Conservation (phyloP, 495 filamentous ascomycete species). For the Penicillium nucicola region DNA sequence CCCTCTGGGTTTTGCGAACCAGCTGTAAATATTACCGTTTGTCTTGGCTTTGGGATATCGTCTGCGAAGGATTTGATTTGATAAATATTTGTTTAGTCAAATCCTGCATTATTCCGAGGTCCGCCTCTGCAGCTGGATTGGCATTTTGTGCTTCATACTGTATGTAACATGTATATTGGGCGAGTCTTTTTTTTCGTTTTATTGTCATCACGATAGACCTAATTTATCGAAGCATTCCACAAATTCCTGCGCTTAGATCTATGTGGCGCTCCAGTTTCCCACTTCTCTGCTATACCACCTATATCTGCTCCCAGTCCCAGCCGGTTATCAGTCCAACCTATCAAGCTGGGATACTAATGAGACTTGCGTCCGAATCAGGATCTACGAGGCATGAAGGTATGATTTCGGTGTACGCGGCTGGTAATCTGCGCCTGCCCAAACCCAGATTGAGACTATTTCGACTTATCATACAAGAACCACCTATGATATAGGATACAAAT, state of each 20-base stretch:
- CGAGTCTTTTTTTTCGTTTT: not conserved
- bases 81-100: constrained; percentile 1
- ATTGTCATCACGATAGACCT: constrained; percentile 1
- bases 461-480: no score
- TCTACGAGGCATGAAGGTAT: no score
- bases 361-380: not conserved
- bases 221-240: not conserved
- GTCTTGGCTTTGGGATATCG: not conserved
- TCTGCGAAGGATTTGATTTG: not conserved
- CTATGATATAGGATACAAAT: no score
- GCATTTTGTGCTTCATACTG: not conserved
- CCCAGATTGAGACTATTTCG: no score
- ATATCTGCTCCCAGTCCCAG: not conserved
- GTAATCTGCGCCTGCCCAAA: no score
- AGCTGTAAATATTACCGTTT: constrained; percentile 20
- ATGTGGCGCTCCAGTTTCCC: not conserved
- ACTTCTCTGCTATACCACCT: not conserved
- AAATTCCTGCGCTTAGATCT: no score
- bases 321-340: not conserved
- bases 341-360: not conserved
- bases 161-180: constrained; percentile 2
- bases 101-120: constrained; percentile 3
- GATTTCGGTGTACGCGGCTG: no score
- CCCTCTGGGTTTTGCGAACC: not conserved
- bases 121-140: constrained; percentile 7